Evolutionary conservation across 108 stramenopile species (phyloP).

Genomic region (Nitzschia sp.): DNA sequence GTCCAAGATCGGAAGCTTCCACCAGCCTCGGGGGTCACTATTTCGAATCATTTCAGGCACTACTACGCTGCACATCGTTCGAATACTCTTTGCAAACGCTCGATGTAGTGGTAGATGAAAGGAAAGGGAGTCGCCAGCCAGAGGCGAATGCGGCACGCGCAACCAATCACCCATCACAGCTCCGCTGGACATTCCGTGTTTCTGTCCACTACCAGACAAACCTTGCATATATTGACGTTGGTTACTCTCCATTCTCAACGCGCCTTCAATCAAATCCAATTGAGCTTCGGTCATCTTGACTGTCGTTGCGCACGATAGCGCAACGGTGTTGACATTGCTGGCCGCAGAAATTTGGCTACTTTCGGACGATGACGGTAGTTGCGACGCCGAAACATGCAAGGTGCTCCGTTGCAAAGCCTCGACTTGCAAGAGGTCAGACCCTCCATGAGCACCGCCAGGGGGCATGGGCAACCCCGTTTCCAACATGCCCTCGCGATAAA

Average conservation of each 20-base stretch:
- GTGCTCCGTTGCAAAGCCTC: constrained; percentile 86
- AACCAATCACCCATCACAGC: constrained; percentile 87
- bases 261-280: constrained; percentile 76
- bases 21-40: constrained; percentile 62
- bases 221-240: constrained; percentile 29
- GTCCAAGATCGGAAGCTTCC: constrained; percentile 84
- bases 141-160: constrained; percentile 85
- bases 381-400: constrained; percentile 74
- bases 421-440: constrained; percentile 50
- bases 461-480: constrained; percentile 63
- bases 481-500: constrained; percentile 79
- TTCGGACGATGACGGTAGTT: constrained; percentile 32
- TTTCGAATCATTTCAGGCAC: constrained; percentile 62
- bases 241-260: constrained; percentile 54
- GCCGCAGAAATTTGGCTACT: constrained; percentile 17
- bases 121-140: constrained; percentile 80
- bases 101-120: constrained; percentile 90
- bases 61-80: constrained; percentile 65
- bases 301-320: constrained; percentile 78
- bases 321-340: constrained; percentile 51
- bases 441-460: constrained; percentile 45
- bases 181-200: constrained; percentile 35
- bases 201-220: not conserved
- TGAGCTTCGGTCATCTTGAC: constrained; percentile 87
- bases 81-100: constrained; percentile 75